Percentiles rank a stretch among this genome's conserved stretches.
Evolutionary conservation across 2,329 filamentous ascomycete species (phyloP).

Genomic region (Chalaropsis thielavioides): DNA sequence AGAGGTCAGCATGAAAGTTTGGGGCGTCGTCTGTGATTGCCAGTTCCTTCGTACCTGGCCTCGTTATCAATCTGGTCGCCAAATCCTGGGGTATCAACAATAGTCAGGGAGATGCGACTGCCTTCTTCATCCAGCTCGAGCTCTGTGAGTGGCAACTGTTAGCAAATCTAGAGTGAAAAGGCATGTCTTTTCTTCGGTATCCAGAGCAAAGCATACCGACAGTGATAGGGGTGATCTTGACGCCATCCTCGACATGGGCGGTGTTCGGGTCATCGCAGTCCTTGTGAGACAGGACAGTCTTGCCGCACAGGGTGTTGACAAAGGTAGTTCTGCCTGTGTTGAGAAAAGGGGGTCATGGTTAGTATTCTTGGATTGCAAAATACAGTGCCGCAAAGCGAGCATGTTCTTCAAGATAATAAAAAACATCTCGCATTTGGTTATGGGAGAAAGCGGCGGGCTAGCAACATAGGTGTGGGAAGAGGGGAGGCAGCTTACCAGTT

Average conservation of each 20-base stretch:
- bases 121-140: conserved; percentile 96
- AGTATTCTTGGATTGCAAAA: not conserved
- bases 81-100: conserved; percentile 96
- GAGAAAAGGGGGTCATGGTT: conserved; percentile 15
- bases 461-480: conserved; percentile 15
- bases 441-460: not conserved
- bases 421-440: not conserved
- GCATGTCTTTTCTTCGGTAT: not conserved
- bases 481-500: conserved; percentile 54
- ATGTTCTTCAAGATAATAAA: too few species aligned
- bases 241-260: conserved; percentile 87
- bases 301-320: conserved; percentile 97
- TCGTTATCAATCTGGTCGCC: conserved; percentile 99
- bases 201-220: conserved; percentile 51
- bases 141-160: conserved; percentile 38
- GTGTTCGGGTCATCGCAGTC: conserved; percentile 80
- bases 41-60: conserved; percentile 53
- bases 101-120: conserved; percentile 92
- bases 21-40: not conserved
- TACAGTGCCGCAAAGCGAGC: not conserved
- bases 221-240: conserved; percentile 96
- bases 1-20: not conserved
- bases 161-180: conserved; percentile 5
- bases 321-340: conserved; percentile 82
- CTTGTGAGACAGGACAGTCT: conserved; percentile 80